Evolutionary conservation across 1,284 basidiomycete species (phyloP), one percentile per base, ranked within the genome.

Genomic region (Cryptococcus floricola): DNA sequence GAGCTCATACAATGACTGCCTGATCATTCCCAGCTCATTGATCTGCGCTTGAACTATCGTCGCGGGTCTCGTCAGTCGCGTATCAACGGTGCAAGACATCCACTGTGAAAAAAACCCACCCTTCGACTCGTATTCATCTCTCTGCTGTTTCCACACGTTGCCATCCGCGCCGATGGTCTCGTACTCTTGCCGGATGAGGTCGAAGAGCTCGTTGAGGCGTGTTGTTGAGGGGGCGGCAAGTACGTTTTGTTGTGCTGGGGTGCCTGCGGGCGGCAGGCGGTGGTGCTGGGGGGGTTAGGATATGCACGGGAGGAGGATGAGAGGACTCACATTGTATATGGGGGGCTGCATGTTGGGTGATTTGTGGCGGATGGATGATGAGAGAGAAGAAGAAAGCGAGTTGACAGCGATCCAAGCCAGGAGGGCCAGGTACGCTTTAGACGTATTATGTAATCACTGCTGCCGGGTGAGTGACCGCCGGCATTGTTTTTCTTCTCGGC

Each of bases 111-210:
- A 13, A 34, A 27, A 76, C 83, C 59, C 64, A 92, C 92, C 82
- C 81, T 93, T 91, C 16, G 81, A 81, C 75, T 97, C 93, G 74
- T 87, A 89, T 60, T 97, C 93, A 68, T 96, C 93, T 54, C 90
- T 80, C 78, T 95, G 90, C 38, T 78, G 81, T 61, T 90, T 85
- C 68, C 89, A 81, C 28, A 83, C 70, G 19, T 78, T 80, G 50
- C 88, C 80, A 73, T 96, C 92, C 58, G 82, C 80, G 14, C 84
- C 80, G 58, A 94, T 79, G 51, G 80, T 79, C 58, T 96, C 93
- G 69, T 91, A 94, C 79, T 97, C 94, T 54, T 86, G 84, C 63
- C 87, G 84, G 70, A 96, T 87, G 59, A 83, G 81, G 52, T 95
- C 91, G 63, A 97, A 85, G 38, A 87, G 83, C 58, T 94, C 91